phyloP scores from a whole-genome alignment of 202 grass and related monocot genomes.

The Panicum virgatum region DNA sequence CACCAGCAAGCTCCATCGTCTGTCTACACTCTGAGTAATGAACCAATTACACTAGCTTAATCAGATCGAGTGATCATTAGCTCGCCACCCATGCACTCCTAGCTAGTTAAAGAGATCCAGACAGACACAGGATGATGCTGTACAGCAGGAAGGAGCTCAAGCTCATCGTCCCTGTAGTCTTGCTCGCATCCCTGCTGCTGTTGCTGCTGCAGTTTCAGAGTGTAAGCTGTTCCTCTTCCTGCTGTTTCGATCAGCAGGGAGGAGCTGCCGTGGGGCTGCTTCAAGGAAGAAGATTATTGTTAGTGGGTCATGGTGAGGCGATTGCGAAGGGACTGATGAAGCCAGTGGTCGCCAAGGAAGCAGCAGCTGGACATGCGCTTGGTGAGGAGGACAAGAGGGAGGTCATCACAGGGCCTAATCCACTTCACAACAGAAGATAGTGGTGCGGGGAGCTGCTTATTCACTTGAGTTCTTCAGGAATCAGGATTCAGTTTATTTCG shows the following conservation, averaged over 20 bases:
- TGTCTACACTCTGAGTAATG: not conserved
- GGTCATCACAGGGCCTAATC: conserved; percentile 57
- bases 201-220: conserved; percentile 27
- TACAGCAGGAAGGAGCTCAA: conserved; percentile 15
- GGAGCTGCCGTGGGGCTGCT: not conserved
- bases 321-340: not conserved
- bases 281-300: conserved; percentile 29
- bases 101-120: not conserved
- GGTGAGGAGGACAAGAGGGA: conserved; percentile 54
- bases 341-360: not conserved
- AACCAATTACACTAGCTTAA: not conserved
- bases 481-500: not conserved
- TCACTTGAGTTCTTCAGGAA: not conserved
- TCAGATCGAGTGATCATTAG: not conserved
- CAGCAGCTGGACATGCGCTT: conserved; percentile 13
- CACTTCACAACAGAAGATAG: conserved; percentile 69
- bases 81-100: not conserved
- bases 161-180: not conserved
- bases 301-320: not conserved
- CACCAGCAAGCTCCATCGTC: not conserved
- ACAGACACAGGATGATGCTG: not conserved
- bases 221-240: not conserved
- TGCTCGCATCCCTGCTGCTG: conserved; percentile 30
- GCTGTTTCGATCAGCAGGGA: not conserved
- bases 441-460: not conserved